Conservation (phyloP, 2,329 filamentous ascomycete genomes). For the Penicillium sp. region DNA sequence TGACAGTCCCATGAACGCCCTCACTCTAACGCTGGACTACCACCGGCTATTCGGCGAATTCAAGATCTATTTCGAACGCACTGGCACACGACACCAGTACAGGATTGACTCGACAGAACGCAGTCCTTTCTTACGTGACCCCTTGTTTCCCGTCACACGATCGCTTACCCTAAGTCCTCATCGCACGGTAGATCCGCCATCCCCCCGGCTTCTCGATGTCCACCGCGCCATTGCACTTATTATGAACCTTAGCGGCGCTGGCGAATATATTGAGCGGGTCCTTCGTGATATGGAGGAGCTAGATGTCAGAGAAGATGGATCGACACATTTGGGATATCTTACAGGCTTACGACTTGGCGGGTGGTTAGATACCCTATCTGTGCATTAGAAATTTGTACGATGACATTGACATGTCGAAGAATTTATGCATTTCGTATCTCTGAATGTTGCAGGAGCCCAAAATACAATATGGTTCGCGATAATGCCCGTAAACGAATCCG, state of each 20-base stretch:
- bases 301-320: background rate
- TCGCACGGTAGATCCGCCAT: conserved; percentile 37
- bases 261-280: conserved; percentile 24
- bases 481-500: background rate
- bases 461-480: background rate
- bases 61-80: background rate
- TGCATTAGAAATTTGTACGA: background rate
- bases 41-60: background rate
- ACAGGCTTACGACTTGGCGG: conserved; percentile 6
- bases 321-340: conserved; percentile 5
- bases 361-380: conserved; percentile 7
- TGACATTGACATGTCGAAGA: background rate
- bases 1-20: background rate
- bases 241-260: conserved; percentile 26
- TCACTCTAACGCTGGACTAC: background rate
- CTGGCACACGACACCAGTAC: conserved; percentile 16
- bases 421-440: background rate
- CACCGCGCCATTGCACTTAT: conserved; percentile 32
- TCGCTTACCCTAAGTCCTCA: conserved; percentile 25
- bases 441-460: background rate
- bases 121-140: conserved; percentile 19
- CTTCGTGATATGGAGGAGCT: conserved; percentile 28
- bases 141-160: conserved; percentile 23
- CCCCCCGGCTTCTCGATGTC: conserved; percentile 26
- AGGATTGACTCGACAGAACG: conserved; percentile 22